Conservation (phyloP, 2,329 filamentous ascomycete species). For the Aaosphaeria arxii region DNA sequence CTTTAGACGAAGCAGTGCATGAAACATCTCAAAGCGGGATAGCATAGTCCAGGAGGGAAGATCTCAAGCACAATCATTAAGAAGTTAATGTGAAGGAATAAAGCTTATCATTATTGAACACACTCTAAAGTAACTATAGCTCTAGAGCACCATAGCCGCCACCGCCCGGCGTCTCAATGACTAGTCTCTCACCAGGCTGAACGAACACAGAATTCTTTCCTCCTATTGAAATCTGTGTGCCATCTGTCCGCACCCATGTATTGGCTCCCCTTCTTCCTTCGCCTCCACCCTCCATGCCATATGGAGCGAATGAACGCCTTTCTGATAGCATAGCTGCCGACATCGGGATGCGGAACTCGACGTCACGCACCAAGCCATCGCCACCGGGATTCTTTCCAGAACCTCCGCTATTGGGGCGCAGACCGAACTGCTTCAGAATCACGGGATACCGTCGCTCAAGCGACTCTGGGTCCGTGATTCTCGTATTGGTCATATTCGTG, state of each 20-base stretch:
- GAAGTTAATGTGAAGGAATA: too few species aligned
- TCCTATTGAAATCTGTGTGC: background rate
- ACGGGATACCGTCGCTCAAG: slow-evolving; percentile 71
- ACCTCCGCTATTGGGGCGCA: slow-evolving; percentile 61
- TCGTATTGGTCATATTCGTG: slow-evolving; percentile 75
- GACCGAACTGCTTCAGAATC: slow-evolving; percentile 61
- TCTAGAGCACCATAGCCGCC: background rate
- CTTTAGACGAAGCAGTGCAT: too few species aligned
- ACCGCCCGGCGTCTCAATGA: background rate
- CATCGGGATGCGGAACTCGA: slow-evolving; percentile 70
- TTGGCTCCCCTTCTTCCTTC: slow-evolving; percentile 74
- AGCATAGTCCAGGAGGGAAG: too few species aligned
- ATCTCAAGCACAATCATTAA: too few species aligned
- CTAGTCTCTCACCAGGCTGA: background rate
- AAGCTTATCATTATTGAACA: too few species aligned
- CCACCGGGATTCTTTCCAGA: slow-evolving; percentile 61
- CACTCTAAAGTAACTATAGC: too few species aligned
- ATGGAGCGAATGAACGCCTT: slow-evolving; percentile 67
- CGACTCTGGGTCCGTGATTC: slow-evolving; percentile 71
- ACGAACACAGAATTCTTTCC: background rate
- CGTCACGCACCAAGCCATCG: slow-evolving; percentile 67
- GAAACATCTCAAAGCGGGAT: too few species aligned
- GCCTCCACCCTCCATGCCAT: slow-evolving; percentile 73
- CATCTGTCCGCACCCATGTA: slow-evolving; percentile 1
- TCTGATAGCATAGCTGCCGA: slow-evolving; percentile 74